These are phyloP conservation scores for Senecio squalidus DNA, from an alignment of 140 eudicot genomes.

Conservation along the genomic window DNA sequence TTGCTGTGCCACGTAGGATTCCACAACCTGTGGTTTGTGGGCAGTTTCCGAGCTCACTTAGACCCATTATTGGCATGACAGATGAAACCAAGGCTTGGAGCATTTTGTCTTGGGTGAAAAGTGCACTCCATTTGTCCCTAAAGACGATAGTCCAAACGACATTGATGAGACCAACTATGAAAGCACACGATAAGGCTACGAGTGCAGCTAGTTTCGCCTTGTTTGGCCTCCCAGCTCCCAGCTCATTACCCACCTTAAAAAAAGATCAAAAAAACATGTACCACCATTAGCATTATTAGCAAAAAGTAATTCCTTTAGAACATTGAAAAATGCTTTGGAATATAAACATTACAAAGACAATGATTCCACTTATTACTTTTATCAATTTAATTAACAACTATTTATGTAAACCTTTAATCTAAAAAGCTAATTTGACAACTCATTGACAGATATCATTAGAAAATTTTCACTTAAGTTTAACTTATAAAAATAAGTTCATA, in stretches of 20 bases:
- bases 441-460: no score
- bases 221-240: conserved; percentile 89
- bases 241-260: conserved; percentile 81
- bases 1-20: conserved; percentile 83
- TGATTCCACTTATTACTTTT: background rate
- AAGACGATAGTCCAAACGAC: conserved; percentile 73
- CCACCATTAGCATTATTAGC: background rate
- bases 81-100: conserved; percentile 68
- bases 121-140: conserved; percentile 59
- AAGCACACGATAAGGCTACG: conserved; percentile 74
- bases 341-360: background rate
- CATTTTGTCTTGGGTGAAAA: conserved; percentile 64
- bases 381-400: no score
- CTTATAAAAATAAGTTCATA: no score
- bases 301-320: no score
- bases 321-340: background rate
- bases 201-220: conserved; percentile 88
- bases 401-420: no score
- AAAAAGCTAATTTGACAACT: conserved; percentile 1
- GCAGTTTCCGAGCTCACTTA: conserved; percentile 93
- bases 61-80: conserved; percentile 90
- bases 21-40: conserved; percentile 98
- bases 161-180: conserved; percentile 56
- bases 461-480: no score
- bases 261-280: background rate